Conservation (phyloP, 2,329 filamentous ascomycete species). For the Celoporthe dispersa region DNA sequence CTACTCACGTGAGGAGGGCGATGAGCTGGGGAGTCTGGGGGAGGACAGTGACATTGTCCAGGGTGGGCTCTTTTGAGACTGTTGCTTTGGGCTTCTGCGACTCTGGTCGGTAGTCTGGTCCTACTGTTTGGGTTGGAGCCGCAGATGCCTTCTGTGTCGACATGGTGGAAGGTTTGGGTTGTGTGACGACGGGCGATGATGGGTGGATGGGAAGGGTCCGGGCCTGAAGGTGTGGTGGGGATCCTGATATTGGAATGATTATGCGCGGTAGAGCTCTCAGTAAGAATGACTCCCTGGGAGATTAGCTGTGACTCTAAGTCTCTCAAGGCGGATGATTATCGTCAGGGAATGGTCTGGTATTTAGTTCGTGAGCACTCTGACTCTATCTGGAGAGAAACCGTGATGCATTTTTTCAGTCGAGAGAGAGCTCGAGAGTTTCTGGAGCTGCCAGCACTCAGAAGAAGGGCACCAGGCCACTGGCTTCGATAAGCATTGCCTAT, state of each 20-base stretch:
- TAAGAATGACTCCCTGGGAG: constrained; percentile 16
- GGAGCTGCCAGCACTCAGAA: neutral
- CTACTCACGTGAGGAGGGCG: constrained; percentile 89
- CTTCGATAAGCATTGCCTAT: constrained; percentile 12
- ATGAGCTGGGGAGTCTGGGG: constrained; percentile 96
- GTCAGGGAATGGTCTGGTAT: neutral
- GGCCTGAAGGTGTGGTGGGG: constrained; percentile 17
- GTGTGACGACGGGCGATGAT: neutral
- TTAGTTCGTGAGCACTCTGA: neutral
- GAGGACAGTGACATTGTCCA: constrained; percentile 88
- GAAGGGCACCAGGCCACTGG: neutral
- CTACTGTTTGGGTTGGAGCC: constrained; percentile 66
- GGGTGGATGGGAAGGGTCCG: constrained; percentile 1
- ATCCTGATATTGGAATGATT: constrained; percentile 24
- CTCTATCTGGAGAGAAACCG: neutral
- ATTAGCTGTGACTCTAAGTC: neutral
- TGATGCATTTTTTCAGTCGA: neutral
- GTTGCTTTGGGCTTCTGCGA: constrained; percentile 85
- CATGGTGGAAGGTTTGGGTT: constrained; percentile 19
- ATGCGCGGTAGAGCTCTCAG: constrained; percentile 18
- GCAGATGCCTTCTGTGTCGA: constrained; percentile 27
- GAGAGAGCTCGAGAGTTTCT: neutral
- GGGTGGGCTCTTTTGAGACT: constrained; percentile 79
- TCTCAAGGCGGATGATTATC: neutral
- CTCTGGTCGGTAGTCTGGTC: constrained; percentile 76